Conservation (phyloP, 352 stramenopile genomes). For the Pythium biforme region DNA sequence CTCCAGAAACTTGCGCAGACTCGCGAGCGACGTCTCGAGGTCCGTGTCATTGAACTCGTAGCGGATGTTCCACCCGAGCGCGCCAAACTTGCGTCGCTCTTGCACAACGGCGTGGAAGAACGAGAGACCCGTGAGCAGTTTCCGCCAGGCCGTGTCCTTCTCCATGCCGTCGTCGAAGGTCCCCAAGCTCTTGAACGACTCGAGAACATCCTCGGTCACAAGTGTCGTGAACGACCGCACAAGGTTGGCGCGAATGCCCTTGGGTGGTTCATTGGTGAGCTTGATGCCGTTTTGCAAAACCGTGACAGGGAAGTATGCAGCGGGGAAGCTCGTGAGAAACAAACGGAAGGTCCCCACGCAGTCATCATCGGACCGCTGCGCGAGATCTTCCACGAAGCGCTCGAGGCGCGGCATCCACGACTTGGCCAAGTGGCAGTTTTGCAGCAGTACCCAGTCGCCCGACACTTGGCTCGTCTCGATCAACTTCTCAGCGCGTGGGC, state of each 20-base stretch:
- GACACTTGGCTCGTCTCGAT: slow-evolving; percentile 81
- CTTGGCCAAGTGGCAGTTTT: slow-evolving; percentile 95
- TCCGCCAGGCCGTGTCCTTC: slow-evolving; percentile 85
- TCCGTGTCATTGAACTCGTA: slow-evolving; percentile 97
- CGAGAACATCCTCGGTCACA: slow-evolving; percentile 71
- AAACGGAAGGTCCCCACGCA: slow-evolving; percentile 83
- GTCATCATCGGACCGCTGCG: slow-evolving; percentile 45
- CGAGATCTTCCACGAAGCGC: slow-evolving; percentile 88
- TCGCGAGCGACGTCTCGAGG: slow-evolving; percentile 91
- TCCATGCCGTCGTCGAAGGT: slow-evolving; percentile 57
- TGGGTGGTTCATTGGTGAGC: slow-evolving; percentile 92
- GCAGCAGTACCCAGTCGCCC: slow-evolving; percentile 92
- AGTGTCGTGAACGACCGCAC: slow-evolving; percentile 88
- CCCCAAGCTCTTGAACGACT: slow-evolving; percentile 51
- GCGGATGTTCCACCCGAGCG: slow-evolving; percentile 94
- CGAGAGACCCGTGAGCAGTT: slow-evolving; percentile 83
- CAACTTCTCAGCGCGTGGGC: slow-evolving; percentile 86
- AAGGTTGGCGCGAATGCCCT: slow-evolving; percentile 90
- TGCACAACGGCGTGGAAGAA: slow-evolving; percentile 96
- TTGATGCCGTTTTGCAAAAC: slow-evolving; percentile 94
- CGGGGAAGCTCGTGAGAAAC: slow-evolving; percentile 92
- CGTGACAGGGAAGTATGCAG: slow-evolving; percentile 90
- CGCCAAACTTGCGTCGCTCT: slow-evolving; percentile 93
- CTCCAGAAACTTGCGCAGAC: slow-evolving; percentile 89
- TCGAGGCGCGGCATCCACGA: slow-evolving; percentile 94